These are phyloP conservation scores for Aspergillus sp. DNA, from an alignment of 2,329 filamentous ascomycete genomes.

Conservation along the genomic window DNA sequence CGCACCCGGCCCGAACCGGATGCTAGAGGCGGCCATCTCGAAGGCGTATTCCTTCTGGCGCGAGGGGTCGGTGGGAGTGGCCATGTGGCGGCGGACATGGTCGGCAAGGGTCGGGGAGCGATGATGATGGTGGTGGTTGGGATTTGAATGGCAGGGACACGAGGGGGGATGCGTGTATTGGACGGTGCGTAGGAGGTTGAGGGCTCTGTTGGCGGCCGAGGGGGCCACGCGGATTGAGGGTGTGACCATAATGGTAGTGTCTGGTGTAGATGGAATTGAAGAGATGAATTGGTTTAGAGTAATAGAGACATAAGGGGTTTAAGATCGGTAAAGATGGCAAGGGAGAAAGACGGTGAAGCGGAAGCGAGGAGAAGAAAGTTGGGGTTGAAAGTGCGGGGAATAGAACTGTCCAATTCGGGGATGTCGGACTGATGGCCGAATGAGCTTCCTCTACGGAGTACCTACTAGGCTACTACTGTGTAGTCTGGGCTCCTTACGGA, in stretches of 20 bases:
- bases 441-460: background rate
- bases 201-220: conserved; percentile 46
- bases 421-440: conserved; percentile 19
- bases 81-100: conserved; percentile 62
- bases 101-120: conserved; percentile 47
- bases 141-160: conserved; percentile 92
- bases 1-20: conserved; percentile 88
- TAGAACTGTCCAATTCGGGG: conserved; percentile 3
- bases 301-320: background rate
- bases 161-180: conserved; percentile 84
- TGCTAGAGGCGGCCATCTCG: conserved; percentile 94
- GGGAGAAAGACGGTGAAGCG: background rate
- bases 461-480: too few species aligned
- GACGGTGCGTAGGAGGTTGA: conserved; percentile 76
- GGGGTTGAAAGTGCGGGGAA: conserved; percentile 5
- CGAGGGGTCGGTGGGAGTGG: conserved; percentile 71
- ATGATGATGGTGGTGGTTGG: conserved; percentile 75
- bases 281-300: background rate
- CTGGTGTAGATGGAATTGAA: background rate
- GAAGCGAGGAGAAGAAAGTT: background rate
- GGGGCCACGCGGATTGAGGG: conserved; percentile 46
- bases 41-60: conserved; percentile 95
- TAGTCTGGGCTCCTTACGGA: conserved; percentile 72
- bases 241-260: conserved; percentile 29
- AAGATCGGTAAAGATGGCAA: background rate